Base-by-base conservation (phyloP, 2,329 filamentous ascomycete species). In the Leptographium procerum region DNA sequence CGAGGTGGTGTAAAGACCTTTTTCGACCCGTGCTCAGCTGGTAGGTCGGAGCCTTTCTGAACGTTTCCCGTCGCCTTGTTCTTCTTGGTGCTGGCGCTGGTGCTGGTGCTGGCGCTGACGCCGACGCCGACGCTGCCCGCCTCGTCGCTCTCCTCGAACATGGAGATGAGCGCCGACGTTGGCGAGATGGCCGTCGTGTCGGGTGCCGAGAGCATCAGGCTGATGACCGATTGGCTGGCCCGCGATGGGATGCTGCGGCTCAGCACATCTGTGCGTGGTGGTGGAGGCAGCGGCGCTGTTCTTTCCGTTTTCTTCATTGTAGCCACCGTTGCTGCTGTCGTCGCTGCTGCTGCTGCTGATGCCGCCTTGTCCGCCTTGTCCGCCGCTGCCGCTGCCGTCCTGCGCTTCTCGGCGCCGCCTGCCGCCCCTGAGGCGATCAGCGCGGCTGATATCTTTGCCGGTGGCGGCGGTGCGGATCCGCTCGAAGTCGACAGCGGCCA, bases 161-260 rank as follows among this genome's bases (percentile, higher is more conserved):
- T 77, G 45, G 80, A 80, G 57, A 89, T 85, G 24, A 89, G 73
- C 5, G 83, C 80, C 3, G 76, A 82, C 0, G 86, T 85, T 0
- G 86, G 77, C 28, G 80, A 73, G 55, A 87, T 84, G 7, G 82
- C 74, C 1, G 75, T 77, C 11, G 80, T 79, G 66, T 88, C 82
- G 43, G 59, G 43, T 3, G 51, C 33, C 14, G 76, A 72, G 19
- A 71, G 62, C 40, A 73, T 72, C 47, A 69, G 62, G 58, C 69
- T 70, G 28, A 65, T 59, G 3, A 66, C 60, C 22, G 70, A 70
- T 26, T 65, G 66, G 24, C 61, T 58, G 31, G 33, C 31, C 36
- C 31, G 13, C 11, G 22, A 19, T 14, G 19, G 4, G 40, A n/a
- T n/a, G 40, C 34, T 28, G 56, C 56, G 34, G 34, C 48, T 16